Evolutionary conservation across 805 yeast genomes (phyloP), one percentile per base, ranked within the genome.

Genomic region (Candida odintsovae): DNA sequence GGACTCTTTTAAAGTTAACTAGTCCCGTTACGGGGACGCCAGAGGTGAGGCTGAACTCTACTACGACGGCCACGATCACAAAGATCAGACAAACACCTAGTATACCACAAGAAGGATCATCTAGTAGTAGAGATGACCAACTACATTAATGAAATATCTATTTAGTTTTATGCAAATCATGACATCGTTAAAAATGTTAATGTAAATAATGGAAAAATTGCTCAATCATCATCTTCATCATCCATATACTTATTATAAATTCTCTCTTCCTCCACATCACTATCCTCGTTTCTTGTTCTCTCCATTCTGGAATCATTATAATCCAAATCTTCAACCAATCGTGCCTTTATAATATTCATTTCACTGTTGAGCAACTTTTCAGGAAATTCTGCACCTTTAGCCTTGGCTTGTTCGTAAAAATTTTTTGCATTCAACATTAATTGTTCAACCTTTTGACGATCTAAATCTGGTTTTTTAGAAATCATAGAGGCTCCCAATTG

Each of bases 1-100:
- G 63, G 63, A 52, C 56, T 0, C 36, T 56, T 8, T 46, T 59
- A 40, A 58, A 55, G 22, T 46, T 59, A 9, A 48, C 53, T 2
- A 52, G 50, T 42, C 48, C 46, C 2, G 41, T 12, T 48, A 49
- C 18, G 42, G 49, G 28, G 50, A 43, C 38, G 4, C 36, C 36
- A 5, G 52, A 53, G 5, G 7, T 56, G 11, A 46, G 41, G 12
- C 26, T 56, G 31, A 53, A 53, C 16, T 21, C 38, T 3, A 28
- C 42, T 0, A 51, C 44, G 4, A 46, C 48, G 0, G 61, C 54
- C 5, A 37, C 26, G 19, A 31, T 57, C 11, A 47, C 46, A 20
- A 48, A 26, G 26, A 29, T 55, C 10, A 19, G 42, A 10, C 46
- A 40, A 26, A 33, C 36, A 16, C 36, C 36, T 16, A 33, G 36